Evolutionary conservation across 176 grass and related monocot genomes (phyloP).

Genomic region (Alloteropsis semialata): DNA sequence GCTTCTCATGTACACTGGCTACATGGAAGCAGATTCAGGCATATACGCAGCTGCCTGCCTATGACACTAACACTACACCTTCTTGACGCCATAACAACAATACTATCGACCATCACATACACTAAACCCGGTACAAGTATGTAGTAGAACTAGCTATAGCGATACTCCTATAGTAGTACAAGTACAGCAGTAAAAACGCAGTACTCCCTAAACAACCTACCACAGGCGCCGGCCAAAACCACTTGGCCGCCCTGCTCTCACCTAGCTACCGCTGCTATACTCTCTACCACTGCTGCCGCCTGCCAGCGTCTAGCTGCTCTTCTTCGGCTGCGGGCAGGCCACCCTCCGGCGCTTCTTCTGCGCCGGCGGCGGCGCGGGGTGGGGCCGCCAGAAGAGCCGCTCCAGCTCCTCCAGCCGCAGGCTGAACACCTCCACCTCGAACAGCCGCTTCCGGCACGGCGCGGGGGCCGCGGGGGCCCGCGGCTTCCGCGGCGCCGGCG

Average conservation of each 20-base stretch:
- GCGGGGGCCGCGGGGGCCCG: constrained; percentile 37
- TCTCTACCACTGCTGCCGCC: neutral
- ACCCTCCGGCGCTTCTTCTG: constrained; percentile 58
- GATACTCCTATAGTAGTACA: neutral
- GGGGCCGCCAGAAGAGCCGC: constrained; percentile 37
- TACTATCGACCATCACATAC: constrained; percentile 17
- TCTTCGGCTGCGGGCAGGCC: constrained; percentile 30
- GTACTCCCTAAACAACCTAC: constrained; percentile 35
- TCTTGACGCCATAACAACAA: neutral
- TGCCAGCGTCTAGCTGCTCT: neutral
- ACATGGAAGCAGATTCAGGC: constrained; percentile 25
- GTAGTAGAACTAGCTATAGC: neutral
- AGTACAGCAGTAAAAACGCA: constrained; percentile 52
- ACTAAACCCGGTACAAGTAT: neutral
- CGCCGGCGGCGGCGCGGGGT: neutral
- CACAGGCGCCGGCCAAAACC: constrained; percentile 32
- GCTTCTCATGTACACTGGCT: constrained; percentile 26
- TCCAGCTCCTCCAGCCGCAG: constrained; percentile 71
- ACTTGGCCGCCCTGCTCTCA: constrained; percentile 24
- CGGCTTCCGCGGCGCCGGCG: constrained; percentile 73
- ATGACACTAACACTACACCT: neutral
- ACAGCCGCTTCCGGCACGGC: constrained; percentile 70
- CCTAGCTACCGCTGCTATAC: constrained; percentile 12
- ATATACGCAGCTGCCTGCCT: neutral
- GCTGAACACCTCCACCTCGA: constrained; percentile 72